A percentile compares a stretch with the other conserved stretches of the same genome.
Evolutionary conservation across 2,329 filamentous ascomycete genomes (phyloP).

Genomic region (Hirsutella rhossiliensis): DNA sequence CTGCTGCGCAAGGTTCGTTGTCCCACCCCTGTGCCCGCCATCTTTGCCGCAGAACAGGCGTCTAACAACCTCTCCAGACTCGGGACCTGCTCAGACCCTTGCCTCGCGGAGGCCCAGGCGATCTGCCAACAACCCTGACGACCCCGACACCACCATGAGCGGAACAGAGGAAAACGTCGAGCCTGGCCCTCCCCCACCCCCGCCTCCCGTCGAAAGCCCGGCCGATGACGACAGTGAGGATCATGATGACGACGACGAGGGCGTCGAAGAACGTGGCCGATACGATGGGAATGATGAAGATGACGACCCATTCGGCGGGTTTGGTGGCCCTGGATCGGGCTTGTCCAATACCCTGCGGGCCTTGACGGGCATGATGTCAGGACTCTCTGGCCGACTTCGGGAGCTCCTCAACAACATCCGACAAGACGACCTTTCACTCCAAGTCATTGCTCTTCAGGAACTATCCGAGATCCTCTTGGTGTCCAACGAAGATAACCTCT

Average conservation of each 20-base stretch:
- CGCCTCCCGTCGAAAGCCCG: slow-evolving; percentile 21
- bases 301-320: slow-evolving; percentile 50
- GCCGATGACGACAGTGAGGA: slow-evolving; percentile 25
- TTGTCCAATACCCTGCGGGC: slow-evolving; percentile 75
- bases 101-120: slow-evolving; percentile 41
- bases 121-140: slow-evolving; percentile 33
- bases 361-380: slow-evolving; percentile 83
- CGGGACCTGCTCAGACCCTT: slow-evolving; percentile 20
- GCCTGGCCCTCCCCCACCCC: slow-evolving; percentile 28
- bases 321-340: slow-evolving; percentile 55
- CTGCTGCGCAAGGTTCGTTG: slow-evolving; percentile 27
- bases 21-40: background rate
- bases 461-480: slow-evolving; percentile 87
- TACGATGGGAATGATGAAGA: slow-evolving; percentile 51
- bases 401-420: slow-evolving; percentile 66
- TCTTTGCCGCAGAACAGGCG: background rate
- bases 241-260: slow-evolving; percentile 18
- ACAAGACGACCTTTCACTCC: slow-evolving; percentile 76
- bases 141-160: slow-evolving; percentile 60
- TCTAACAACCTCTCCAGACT: slow-evolving; percentile 15
- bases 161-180: slow-evolving; percentile 47
- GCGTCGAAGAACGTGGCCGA: slow-evolving; percentile 37
- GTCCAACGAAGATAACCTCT: slow-evolving; percentile 91
- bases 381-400: slow-evolving; percentile 66
- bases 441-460: slow-evolving; percentile 86